Conservation (phyloP, 306 rosid species). For the Geum urbanum region DNA sequence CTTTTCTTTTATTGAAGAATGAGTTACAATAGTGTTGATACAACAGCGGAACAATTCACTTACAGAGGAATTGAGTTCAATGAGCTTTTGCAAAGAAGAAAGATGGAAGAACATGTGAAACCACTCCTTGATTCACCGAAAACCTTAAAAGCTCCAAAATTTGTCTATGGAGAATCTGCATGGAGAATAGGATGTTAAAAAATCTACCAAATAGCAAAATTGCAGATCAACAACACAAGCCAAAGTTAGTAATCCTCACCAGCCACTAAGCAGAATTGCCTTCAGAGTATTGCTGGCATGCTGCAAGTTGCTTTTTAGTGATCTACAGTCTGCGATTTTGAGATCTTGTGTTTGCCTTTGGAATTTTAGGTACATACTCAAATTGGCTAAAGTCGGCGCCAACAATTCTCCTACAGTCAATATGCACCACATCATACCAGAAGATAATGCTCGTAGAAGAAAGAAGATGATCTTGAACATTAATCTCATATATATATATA, state of each 20-base stretch:
- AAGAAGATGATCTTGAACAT: constrained; percentile 26
- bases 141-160: constrained; percentile 21
- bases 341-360: constrained; percentile 30
- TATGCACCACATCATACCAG: constrained; percentile 20
- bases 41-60: constrained; percentile 1
- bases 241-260: not conserved
- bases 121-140: constrained; percentile 19
- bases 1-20: not conserved
- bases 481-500: not conserved
- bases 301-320: constrained; percentile 18
- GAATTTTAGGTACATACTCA: constrained; percentile 48
- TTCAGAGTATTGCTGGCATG: constrained; percentile 9
- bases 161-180: constrained; percentile 16
- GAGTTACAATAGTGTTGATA: not conserved
- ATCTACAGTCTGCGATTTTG: constrained; percentile 25
- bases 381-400: constrained; percentile 45
- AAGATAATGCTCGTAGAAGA: constrained; percentile 13
- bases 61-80: not conserved
- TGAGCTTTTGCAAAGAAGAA: not conserved
- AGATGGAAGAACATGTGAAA: constrained; percentile 6
- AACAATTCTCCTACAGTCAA: constrained; percentile 37
- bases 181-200: constrained; percentile 2
- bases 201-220: constrained; percentile 2
- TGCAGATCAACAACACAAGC: not conserved
- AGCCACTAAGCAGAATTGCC: constrained; percentile 1